phyloP scores from a whole-genome alignment of 805 yeast species.

The Schwanniomyces polymorphus region DNA sequence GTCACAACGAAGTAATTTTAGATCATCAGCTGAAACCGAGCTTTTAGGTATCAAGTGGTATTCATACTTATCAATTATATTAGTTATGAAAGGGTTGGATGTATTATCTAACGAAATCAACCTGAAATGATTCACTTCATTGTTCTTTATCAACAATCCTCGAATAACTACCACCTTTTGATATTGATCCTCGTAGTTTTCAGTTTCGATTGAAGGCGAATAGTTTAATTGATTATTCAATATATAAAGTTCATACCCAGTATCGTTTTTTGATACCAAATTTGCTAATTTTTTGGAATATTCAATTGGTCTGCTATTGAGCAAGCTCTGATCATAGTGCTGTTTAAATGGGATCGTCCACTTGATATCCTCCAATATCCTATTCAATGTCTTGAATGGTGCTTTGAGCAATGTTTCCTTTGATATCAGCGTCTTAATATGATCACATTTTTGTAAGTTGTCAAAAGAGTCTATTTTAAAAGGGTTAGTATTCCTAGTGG shows the following conservation, averaged over 20 bases:
- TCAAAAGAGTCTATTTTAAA: not conserved
- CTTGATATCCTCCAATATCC: conserved; percentile 65
- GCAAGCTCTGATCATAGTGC: conserved; percentile 16
- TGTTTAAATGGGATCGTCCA: conserved; percentile 22
- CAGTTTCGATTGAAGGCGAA: conserved; percentile 30
- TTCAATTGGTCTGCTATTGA: conserved; percentile 32
- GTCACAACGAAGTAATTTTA: conserved; percentile 14
- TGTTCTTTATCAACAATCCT: conserved; percentile 27
- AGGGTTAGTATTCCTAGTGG: conserved; percentile 1
- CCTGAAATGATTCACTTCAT: conserved; percentile 28
- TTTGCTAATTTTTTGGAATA: conserved; percentile 29
- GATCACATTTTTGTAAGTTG: not conserved
- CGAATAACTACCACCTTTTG: conserved; percentile 24
- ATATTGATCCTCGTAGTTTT: conserved; percentile 12
- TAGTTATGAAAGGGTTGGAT: conserved; percentile 14
- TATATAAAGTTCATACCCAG: conserved; percentile 22
- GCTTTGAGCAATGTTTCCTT: conserved; percentile 8
- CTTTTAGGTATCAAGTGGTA: conserved; percentile 25
- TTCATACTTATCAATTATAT: conserved; percentile 30
- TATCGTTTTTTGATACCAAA: conserved; percentile 8
- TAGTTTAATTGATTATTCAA: conserved; percentile 35
- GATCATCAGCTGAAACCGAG: conserved; percentile 28
- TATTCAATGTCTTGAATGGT: conserved; percentile 64
- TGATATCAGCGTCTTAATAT: conserved; percentile 10
- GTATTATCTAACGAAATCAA: conserved; percentile 24